A percentile compares a stretch with the other conserved stretches of the same genome.
Conservation (phyloP, 2,329 filamentous ascomycete species). For the Aspergillus alliaceus region DNA sequence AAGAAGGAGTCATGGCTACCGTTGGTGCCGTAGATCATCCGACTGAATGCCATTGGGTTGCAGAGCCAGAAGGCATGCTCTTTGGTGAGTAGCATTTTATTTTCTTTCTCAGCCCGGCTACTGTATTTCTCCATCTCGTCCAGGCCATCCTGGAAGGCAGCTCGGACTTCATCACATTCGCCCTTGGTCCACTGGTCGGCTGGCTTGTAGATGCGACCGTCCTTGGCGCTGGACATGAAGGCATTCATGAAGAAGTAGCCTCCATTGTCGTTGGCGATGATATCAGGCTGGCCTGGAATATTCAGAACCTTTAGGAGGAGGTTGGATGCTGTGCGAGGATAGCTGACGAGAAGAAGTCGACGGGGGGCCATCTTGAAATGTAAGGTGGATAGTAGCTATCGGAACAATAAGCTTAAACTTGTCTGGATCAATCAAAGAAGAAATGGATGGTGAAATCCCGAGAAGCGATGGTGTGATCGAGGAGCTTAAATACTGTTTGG, state of each 20-base stretch:
- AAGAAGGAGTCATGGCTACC: conserved; percentile 8
- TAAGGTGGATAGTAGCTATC: background rate
- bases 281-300: conserved; percentile 27
- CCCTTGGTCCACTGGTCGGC: conserved; percentile 28
- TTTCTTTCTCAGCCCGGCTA: conserved; percentile 19
- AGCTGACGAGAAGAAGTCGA: conserved; percentile 25
- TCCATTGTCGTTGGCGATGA: conserved; percentile 17
- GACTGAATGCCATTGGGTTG: conserved; percentile 21
- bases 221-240: conserved; percentile 6
- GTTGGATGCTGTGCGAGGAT: conserved; percentile 35
- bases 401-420: background rate
- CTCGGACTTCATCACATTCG: conserved; percentile 23
- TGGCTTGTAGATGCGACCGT: conserved; percentile 17
- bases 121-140: conserved; percentile 26
- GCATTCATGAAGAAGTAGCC: conserved; percentile 32
- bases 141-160: conserved; percentile 27
- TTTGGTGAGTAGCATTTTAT: conserved; percentile 36
- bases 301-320: conserved; percentile 31
- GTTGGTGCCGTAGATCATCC: conserved; percentile 9
- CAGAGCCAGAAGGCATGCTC: conserved; percentile 35
- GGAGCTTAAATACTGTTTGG: background rate
- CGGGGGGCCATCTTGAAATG: background rate
- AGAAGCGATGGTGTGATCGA: conserved; percentile 6
- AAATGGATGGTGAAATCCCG: conserved; percentile 6
- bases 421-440: conserved; percentile 4